A percentile compares a stretch with the other conserved stretches of the same genome.
phyloP scores from a whole-genome alignment of 345 rosid genomes.

The Salix viminalis region DNA sequence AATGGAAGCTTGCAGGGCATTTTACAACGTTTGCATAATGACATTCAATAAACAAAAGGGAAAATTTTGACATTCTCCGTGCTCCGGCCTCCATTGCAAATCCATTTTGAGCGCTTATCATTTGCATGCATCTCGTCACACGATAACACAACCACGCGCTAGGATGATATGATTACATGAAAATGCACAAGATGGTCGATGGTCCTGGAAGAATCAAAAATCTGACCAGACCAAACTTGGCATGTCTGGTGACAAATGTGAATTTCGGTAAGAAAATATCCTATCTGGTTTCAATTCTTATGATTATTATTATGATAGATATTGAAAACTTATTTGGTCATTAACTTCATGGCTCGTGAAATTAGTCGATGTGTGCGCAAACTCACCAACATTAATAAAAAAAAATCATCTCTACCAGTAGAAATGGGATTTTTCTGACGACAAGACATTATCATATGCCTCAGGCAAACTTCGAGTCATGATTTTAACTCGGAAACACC shows the following conservation, averaged over 20 bases:
- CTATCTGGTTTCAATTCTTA: no score
- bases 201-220: neutral
- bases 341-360: rapidly evolving
- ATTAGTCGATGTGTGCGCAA: rapidly evolving
- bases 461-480: neutral
- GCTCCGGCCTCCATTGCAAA: neutral
- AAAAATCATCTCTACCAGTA: neutral
- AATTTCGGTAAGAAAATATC: no score
- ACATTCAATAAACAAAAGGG: neutral
- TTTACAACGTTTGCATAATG: neutral
- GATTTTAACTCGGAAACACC: neutral
- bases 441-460: neutral
- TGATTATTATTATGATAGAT: no score
- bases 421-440: neutral
- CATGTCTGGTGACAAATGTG: neutral
- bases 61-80: neutral
- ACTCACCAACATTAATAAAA: no score
- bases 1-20: neutral
- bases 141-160: neutral
- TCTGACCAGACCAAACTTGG: neutral
- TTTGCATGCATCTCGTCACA: neutral
- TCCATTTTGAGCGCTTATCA: neutral
- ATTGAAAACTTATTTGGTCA: no score
- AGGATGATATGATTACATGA: neutral
- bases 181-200: neutral